A percentile compares a stretch with the other conserved stretches of the same genome.
phyloP scores from a whole-genome alignment of 441 rosid species.

The Lepidium campestre region DNA sequence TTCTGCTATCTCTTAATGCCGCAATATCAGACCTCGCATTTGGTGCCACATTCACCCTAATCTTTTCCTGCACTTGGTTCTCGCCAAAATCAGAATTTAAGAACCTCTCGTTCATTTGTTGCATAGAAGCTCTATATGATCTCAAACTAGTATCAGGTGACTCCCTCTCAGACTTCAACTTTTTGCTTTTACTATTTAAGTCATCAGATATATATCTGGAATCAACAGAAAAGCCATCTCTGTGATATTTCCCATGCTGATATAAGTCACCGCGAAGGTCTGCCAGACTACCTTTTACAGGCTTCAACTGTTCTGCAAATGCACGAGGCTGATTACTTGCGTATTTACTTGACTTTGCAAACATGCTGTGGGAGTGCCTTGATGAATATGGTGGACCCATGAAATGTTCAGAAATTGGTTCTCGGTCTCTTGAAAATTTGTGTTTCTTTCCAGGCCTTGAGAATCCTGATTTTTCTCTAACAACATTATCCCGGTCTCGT shows the following conservation, averaged over 20 bases:
- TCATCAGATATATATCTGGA: constrained; percentile 49
- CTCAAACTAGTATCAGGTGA: constrained; percentile 51
- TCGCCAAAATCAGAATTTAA: constrained; percentile 51
- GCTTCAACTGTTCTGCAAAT: constrained; percentile 52
- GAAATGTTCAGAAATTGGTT: constrained; percentile 38
- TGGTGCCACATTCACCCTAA: constrained; percentile 44
- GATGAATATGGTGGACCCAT: constrained; percentile 54
- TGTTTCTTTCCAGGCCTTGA: constrained; percentile 55
- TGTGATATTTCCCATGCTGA: constrained; percentile 46
- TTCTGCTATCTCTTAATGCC: constrained; percentile 43
- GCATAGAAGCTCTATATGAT: constrained; percentile 47
- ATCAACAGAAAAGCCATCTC: constrained; percentile 45
- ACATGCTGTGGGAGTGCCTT: constrained; percentile 38
- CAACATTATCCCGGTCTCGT: constrained; percentile 36
- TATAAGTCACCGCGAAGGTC: constrained; percentile 44
- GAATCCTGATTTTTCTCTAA: constrained; percentile 41
- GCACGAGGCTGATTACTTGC: constrained; percentile 40
- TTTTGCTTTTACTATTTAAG: constrained; percentile 60
- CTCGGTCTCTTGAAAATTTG: constrained; percentile 40
- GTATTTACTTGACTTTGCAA: constrained; percentile 39
- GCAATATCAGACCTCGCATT: constrained; percentile 44
- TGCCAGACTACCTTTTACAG: constrained; percentile 54
- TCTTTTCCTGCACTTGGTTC: constrained; percentile 54
- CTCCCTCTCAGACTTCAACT: constrained; percentile 51
- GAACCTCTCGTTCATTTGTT: constrained; percentile 54